A percentile compares a stretch with the other conserved stretches of the same genome.
These are phyloP conservation scores for Dryas octopetala DNA, from an alignment of 306 rosid genomes.

Conservation along the genomic window DNA sequence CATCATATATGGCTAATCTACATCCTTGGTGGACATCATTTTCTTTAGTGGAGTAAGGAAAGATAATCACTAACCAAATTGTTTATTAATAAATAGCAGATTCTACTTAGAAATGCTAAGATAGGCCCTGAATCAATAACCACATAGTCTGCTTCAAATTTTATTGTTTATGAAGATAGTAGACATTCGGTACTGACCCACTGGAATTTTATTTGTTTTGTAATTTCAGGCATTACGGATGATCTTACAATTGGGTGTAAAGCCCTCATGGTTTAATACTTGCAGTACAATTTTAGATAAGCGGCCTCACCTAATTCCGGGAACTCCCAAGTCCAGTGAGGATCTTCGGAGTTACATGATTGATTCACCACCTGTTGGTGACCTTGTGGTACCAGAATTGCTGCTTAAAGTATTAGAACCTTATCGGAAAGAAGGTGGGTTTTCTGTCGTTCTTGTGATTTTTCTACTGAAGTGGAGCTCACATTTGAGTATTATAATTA, in stretches of 20 bases:
- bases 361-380: conserved; percentile 72
- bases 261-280: conserved; percentile 94
- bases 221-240: conserved; percentile 74
- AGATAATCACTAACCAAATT: neutral
- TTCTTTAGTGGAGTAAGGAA: neutral
- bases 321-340: conserved; percentile 56
- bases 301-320: conserved; percentile 80
- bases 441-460: conserved; percentile 20
- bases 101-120: neutral
- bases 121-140: neutral
- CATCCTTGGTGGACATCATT: neutral
- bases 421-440: conserved; percentile 81
- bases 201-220: conserved; percentile 18
- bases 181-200: neutral
- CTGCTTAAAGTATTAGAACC: conserved; percentile 93
- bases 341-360: conserved; percentile 89
- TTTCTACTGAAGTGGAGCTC: conserved; percentile 27
- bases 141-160: neutral
- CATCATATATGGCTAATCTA: neutral
- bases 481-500: conserved; percentile 1
- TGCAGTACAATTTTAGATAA: conserved; percentile 64
- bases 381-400: conserved; percentile 89
- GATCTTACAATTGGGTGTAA: conserved; percentile 94
- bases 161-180: neutral
- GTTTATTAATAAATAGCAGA: neutral